Base-by-base conservation (phyloP, 805 yeast genomes). In the Jamesozyma hellenica region DNA sequence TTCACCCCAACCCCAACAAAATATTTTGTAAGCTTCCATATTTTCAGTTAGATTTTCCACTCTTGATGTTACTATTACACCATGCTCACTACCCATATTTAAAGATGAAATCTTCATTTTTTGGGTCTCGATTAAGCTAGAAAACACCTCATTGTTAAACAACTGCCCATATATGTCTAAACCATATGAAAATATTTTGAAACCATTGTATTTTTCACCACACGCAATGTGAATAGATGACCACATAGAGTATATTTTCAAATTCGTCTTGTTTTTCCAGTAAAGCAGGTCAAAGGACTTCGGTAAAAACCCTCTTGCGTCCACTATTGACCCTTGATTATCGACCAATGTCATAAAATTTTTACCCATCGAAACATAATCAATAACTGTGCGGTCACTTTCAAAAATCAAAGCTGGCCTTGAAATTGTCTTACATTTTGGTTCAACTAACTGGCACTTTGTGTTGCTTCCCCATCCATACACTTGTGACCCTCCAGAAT, bases 1-100 rank as follows among this genome's bases (percentile, higher is more conserved):
- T 53, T 92, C 97, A 12, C 96, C 96, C 98, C 98, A 90, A 0
- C 98, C 98, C 97, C 97, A 92, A 2, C 88, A 71, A 40, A 53
- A 64, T 0, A 87, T 79, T 8, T 41, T 16, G 15, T 36, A 30
- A 58, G 49, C 15, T 13, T 26, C 19, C 11, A 18, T 12, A 15
- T 16, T 12, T 16, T 27, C 30, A 14, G 34, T 5, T 3, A 31
- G 16, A 5, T 12, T 14, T 12, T 28, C 25, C 19, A 12, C 8
- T 17, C 14, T n/a, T 14, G 18, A 4, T 7, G 21, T 16, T 6
- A 58, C 53, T 10, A 74, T 49, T 14, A 87, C 50, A 0, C 92
- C 94, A 58, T 90, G 98, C 54, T 90, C 97, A 57, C 95, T 84
- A 0, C 98, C 98, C 5, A 75, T 69, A 1, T 67, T 65, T 4